These are phyloP conservation scores for Fusarium transvaalense DNA, from an alignment of 2,329 filamentous ascomycete species.

Conservation along the genomic window DNA sequence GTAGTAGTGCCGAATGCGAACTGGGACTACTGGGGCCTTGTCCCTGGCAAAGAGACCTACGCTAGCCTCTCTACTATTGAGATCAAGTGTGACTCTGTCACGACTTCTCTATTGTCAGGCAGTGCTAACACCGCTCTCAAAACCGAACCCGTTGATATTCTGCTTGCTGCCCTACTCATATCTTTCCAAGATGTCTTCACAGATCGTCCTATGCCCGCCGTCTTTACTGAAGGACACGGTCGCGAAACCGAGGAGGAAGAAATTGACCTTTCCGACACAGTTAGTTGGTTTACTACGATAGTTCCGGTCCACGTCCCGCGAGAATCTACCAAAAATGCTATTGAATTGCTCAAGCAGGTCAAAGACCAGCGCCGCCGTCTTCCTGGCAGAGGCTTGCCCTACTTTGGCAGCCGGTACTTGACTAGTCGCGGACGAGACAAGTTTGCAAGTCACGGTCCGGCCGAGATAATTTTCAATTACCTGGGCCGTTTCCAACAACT, in stretches of 20 bases:
- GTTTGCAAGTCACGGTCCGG: slow-evolving; percentile 2
- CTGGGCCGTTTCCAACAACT: slow-evolving; percentile 6
- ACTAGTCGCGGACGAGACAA: slow-evolving; percentile 3
- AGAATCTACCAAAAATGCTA: neutral
- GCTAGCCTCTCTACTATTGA: slow-evolving; percentile 1
- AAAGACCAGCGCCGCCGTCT: slow-evolving; percentile 2
- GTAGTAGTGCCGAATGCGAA: slow-evolving; percentile 1
- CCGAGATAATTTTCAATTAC: slow-evolving; percentile 7
- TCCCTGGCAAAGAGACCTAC: neutral
- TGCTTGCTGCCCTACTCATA: neutral
- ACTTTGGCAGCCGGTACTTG: neutral
- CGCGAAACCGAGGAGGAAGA: slow-evolving; percentile 4
- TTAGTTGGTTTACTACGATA: slow-evolving; percentile 8
- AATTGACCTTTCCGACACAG: slow-evolving; percentile 4
- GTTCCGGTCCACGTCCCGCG: neutral
- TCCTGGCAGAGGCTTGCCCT: neutral
- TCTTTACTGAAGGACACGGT: slow-evolving; percentile 9
- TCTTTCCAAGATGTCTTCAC: neutral
- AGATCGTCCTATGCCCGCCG: neutral
- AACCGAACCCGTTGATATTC: neutral
- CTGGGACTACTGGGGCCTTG: slow-evolving; percentile 7
- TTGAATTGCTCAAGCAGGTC: neutral
- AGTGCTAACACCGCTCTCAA: neutral
- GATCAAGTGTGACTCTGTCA: neutral
- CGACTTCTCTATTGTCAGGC: neutral